Conservation (phyloP, 768 basidiomycete genomes). For the Pholiota molesta region DNA sequence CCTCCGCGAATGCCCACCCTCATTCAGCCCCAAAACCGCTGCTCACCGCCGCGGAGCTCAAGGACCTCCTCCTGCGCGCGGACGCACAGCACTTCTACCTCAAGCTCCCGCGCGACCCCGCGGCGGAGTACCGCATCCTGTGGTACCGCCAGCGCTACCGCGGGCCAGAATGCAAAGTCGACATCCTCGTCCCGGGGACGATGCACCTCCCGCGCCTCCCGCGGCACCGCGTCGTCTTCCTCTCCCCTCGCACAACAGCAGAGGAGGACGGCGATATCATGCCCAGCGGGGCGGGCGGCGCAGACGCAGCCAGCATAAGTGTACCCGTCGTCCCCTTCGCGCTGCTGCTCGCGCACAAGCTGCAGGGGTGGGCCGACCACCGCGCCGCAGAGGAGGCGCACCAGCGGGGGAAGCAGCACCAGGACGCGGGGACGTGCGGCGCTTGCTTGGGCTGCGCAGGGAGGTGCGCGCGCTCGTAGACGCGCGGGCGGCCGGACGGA, state of each 20-base stretch:
- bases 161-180: constrained; percentile 42
- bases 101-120: constrained; percentile 36
- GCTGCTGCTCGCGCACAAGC: constrained; percentile 40
- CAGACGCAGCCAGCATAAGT: too few relatives aligned
- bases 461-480: constrained; percentile 14
- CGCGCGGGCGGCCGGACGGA: not conserved
- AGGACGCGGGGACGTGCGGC: constrained; percentile 37
- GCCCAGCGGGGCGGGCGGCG: too few relatives aligned
- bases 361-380: constrained; percentile 46
- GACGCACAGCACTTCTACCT: constrained; percentile 36
- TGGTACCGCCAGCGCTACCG: constrained; percentile 35
- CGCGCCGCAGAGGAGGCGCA: constrained; percentile 30
- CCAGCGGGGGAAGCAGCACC: constrained; percentile 30
- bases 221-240: constrained; percentile 8
- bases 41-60: constrained; percentile 33
- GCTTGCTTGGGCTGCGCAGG: constrained; percentile 26
- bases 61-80: constrained; percentile 31
- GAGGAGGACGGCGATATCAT: not conserved
- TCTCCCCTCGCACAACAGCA: not conserved
- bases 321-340: constrained; percentile 39
- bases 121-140: constrained; percentile 41
- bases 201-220: constrained; percentile 42
- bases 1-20: constrained; percentile 28
- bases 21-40: too few relatives aligned
- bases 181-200: constrained; percentile 42